Evolutionary conservation across 1,284 basidiomycete genomes (phyloP).

Genomic region (Neotropicomus parvogracilis): DNA sequence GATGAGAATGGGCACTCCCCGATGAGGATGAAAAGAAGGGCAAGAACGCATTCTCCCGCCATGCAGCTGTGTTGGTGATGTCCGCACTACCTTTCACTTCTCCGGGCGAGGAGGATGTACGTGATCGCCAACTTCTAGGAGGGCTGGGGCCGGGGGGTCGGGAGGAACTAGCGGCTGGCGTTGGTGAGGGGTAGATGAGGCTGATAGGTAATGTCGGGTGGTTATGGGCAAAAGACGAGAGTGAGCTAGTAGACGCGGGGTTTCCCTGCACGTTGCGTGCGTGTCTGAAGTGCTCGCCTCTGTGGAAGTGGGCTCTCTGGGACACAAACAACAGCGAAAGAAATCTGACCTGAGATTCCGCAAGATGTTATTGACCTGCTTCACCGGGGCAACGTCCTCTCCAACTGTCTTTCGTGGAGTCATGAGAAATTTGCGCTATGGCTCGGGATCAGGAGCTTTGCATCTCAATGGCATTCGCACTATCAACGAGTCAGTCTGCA

Average conservation of each 20-base stretch:
- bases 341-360: slow-evolving; percentile 32
- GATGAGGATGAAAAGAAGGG: slow-evolving; percentile 39
- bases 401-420: slow-evolving; percentile 3
- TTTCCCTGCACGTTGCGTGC: slow-evolving; percentile 49
- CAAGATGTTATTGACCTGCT: slow-evolving; percentile 47
- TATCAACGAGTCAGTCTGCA: neutral
- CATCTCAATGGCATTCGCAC: slow-evolving; percentile 4
- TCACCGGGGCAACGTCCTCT: slow-evolving; percentile 11
- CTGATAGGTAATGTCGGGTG: slow-evolving; percentile 41
- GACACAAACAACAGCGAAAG: neutral
- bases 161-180: slow-evolving; percentile 4
- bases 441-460: neutral
- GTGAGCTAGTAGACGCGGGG: slow-evolving; percentile 23
- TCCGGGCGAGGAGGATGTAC: slow-evolving; percentile 3
- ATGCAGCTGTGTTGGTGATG: slow-evolving; percentile 34
- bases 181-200: slow-evolving; percentile 33
- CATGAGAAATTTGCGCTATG: slow-evolving; percentile 11
- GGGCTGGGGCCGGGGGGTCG: slow-evolving; percentile 43
- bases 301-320: neutral
- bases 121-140: slow-evolving; percentile 47
- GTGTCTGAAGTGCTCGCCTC: slow-evolving; percentile 68
- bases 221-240: slow-evolving; percentile 31
- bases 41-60: slow-evolving; percentile 53
- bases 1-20: neutral
- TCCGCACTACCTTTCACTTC: slow-evolving; percentile 17